These are phyloP conservation scores for Colletotrichum salicis DNA, from an alignment of 2,329 filamentous ascomycete species.

Conservation along the genomic window DNA sequence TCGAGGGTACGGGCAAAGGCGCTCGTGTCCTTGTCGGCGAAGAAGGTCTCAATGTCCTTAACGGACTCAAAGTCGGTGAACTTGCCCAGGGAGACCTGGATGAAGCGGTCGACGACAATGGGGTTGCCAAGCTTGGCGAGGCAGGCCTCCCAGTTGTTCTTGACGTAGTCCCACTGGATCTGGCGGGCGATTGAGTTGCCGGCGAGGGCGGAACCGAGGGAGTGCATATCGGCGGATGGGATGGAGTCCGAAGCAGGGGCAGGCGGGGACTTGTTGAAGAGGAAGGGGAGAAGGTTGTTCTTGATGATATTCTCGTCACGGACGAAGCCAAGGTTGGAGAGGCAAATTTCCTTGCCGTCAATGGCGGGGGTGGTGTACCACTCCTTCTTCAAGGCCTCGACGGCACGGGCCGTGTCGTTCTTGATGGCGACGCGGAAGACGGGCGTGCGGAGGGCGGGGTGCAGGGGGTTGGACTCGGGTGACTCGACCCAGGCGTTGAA, in stretches of 20 bases:
- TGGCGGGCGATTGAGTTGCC: slow-evolving; percentile 78
- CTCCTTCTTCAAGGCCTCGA: slow-evolving; percentile 83
- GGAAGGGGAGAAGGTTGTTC: slow-evolving; percentile 76
- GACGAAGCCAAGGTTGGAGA: slow-evolving; percentile 79
- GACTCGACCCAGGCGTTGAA: slow-evolving; percentile 85
- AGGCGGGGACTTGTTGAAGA: slow-evolving; percentile 74
- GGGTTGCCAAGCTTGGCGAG: slow-evolving; percentile 81
- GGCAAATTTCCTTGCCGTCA: slow-evolving; percentile 89
- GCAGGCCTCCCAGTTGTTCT: slow-evolving; percentile 82
- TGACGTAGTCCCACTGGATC: slow-evolving; percentile 86
- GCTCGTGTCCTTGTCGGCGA: slow-evolving; percentile 84
- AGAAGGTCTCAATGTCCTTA: slow-evolving; percentile 85
- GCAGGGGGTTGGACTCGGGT: slow-evolving; percentile 73
- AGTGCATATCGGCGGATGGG: slow-evolving; percentile 87
- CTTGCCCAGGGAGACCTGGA: slow-evolving; percentile 80
- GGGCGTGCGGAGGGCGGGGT: slow-evolving; percentile 82
- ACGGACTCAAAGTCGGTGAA: slow-evolving; percentile 78
- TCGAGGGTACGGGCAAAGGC: slow-evolving; percentile 88
- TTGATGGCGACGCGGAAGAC: slow-evolving; percentile 84
- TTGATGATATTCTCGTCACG: slow-evolving; percentile 75
- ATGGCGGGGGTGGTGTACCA: slow-evolving; percentile 85
- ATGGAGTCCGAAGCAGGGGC: slow-evolving; percentile 69
- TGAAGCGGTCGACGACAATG: slow-evolving; percentile 88
- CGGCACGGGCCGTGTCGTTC: slow-evolving; percentile 73
- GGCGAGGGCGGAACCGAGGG: slow-evolving; percentile 77